phyloP scores from a whole-genome alignment of 1,284 basidiomycete species.

The Ganoderma lingzhi region DNA sequence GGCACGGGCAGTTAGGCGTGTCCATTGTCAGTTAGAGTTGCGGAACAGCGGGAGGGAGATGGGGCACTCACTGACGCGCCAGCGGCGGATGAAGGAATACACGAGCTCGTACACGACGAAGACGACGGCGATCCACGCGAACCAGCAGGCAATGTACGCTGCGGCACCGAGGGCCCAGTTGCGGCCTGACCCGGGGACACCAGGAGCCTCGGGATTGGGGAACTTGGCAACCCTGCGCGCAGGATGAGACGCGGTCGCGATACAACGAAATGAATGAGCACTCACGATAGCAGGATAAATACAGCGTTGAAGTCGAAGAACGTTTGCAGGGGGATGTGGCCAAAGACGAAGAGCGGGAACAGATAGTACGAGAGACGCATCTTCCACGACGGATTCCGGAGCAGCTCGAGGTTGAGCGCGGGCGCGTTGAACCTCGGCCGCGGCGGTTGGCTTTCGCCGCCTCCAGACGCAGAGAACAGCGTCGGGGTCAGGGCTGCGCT shows the following conservation, averaged over 20 bases:
- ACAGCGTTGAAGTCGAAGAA: slow-evolving; percentile 86
- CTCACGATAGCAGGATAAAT: slow-evolving; percentile 80
- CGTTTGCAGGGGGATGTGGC: slow-evolving; percentile 75
- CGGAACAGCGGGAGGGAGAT: slow-evolving; percentile 6
- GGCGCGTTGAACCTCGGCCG: slow-evolving; percentile 71
- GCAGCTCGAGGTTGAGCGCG: slow-evolving; percentile 68
- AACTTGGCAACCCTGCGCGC: slow-evolving; percentile 66
- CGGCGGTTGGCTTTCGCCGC: slow-evolving; percentile 45
- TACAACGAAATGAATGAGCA: slow-evolving; percentile 32
- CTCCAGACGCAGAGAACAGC: slow-evolving; percentile 49
- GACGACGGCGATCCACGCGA: slow-evolving; percentile 78
- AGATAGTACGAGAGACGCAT: slow-evolving; percentile 70
- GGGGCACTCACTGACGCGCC: slow-evolving; percentile 82
- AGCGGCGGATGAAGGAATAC: slow-evolving; percentile 81
- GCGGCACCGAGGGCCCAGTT: slow-evolving; percentile 83
- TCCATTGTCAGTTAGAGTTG: slow-evolving; percentile 13
- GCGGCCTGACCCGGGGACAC: slow-evolving; percentile 70
- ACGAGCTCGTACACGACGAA: slow-evolving; percentile 82
- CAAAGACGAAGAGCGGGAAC: slow-evolving; percentile 72
- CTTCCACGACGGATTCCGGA: slow-evolving; percentile 64
- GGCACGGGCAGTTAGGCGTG: slow-evolving; percentile 1
- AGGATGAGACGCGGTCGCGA: slow-evolving; percentile 25
- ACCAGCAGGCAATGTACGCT: slow-evolving; percentile 82
- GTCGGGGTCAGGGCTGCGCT: slow-evolving; percentile 57
- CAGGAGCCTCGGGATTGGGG: slow-evolving; percentile 72